These are phyloP conservation scores for Ananas comosus DNA, from an alignment of 176 grass and related monocot species.

Conservation along the genomic window DNA sequence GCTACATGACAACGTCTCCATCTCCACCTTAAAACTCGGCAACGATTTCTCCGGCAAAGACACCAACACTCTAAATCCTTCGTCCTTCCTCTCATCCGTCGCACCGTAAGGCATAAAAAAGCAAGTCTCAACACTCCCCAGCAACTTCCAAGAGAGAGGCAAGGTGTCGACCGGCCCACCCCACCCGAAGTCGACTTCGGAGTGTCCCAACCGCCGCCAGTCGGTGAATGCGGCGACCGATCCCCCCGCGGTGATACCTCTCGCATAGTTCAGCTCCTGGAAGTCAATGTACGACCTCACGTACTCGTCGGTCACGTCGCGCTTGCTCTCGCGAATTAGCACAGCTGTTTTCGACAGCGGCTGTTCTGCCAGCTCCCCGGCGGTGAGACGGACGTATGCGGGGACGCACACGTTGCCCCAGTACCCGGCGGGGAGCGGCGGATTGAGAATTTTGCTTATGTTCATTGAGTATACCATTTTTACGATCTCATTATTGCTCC, in stretches of 20 bases:
- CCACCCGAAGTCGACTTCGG: slow-evolving; percentile 65
- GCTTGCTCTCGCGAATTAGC: slow-evolving; percentile 50
- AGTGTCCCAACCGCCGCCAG: slow-evolving; percentile 63
- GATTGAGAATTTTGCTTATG: slow-evolving; percentile 46
- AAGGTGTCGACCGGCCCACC: slow-evolving; percentile 32
- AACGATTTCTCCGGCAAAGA: slow-evolving; percentile 19
- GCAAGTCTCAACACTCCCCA: slow-evolving; percentile 55
- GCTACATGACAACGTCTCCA: slow-evolving; percentile 28
- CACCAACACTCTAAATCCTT: slow-evolving; percentile 57
- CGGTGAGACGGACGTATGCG: slow-evolving; percentile 39
- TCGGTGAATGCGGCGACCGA: slow-evolving; percentile 61
- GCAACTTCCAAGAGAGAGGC: slow-evolving; percentile 58
- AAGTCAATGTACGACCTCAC: slow-evolving; percentile 75
- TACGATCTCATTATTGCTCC: slow-evolving; percentile 32
- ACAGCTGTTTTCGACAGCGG: slow-evolving; percentile 31
- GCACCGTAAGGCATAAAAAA: slow-evolving; percentile 48
- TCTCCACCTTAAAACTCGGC: slow-evolving; percentile 32
- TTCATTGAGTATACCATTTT: slow-evolving; percentile 96
- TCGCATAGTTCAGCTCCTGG: slow-evolving; percentile 32
- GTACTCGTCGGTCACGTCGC: slow-evolving; percentile 46
- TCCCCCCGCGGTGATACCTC: slow-evolving; percentile 38
- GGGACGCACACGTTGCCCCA: slow-evolving; percentile 91
- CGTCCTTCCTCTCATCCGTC: slow-evolving; percentile 17
- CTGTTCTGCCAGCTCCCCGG: slow-evolving; percentile 28
- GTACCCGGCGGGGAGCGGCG: slow-evolving; percentile 29